Conservation (phyloP, 2,329 filamentous ascomycete species). For the Ascochyta lentis region DNA sequence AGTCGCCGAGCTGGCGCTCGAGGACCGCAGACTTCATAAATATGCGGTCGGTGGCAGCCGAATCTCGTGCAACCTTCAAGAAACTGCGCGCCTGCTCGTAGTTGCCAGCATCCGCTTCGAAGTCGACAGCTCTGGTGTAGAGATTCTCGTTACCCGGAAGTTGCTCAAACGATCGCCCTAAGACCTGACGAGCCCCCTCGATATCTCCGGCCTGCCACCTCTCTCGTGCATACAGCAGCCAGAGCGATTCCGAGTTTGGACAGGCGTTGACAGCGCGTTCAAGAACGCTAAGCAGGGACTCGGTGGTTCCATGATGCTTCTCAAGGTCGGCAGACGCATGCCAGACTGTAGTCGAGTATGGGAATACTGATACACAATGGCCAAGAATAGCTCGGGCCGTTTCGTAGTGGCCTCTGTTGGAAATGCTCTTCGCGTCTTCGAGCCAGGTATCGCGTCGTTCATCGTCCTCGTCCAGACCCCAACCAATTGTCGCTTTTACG, state of each 20-base stretch:
- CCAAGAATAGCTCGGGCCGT: conserved; percentile 94
- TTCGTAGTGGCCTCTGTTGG: conserved; percentile 81
- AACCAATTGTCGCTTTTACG: conserved; percentile 89
- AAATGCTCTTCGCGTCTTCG: conserved; percentile 86
- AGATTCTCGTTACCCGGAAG: conserved; percentile 98
- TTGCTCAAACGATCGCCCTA: conserved; percentile 90
- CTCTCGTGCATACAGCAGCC: conserved; percentile 95
- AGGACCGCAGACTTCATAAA: conserved; percentile 97
- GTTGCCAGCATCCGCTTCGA: conserved; percentile 89
- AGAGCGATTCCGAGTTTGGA: conserved; percentile 87
- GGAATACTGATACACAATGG: conserved; percentile 87
- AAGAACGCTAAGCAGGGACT: conserved; percentile 81
- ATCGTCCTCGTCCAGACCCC: conserved; percentile 92
- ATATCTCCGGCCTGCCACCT: conserved; percentile 90
- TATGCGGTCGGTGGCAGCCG: conserved; percentile 92
- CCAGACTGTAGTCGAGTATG: conserved; percentile 87
- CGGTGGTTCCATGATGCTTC: conserved; percentile 83
- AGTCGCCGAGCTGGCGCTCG: conserved; percentile 82
- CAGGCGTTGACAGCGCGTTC: conserved; percentile 95
- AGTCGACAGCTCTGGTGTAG: conserved; percentile 93
- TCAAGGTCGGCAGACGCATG: conserved; percentile 90
- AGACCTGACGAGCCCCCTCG: conserved; percentile 82
- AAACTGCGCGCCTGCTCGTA: conserved; percentile 82
- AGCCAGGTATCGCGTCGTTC: conserved; percentile 96
- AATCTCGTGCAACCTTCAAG: conserved; percentile 79